These are phyloP conservation scores for Eucalyptus rudis DNA, from an alignment of 345 rosid species.

Conservation along the genomic window DNA sequence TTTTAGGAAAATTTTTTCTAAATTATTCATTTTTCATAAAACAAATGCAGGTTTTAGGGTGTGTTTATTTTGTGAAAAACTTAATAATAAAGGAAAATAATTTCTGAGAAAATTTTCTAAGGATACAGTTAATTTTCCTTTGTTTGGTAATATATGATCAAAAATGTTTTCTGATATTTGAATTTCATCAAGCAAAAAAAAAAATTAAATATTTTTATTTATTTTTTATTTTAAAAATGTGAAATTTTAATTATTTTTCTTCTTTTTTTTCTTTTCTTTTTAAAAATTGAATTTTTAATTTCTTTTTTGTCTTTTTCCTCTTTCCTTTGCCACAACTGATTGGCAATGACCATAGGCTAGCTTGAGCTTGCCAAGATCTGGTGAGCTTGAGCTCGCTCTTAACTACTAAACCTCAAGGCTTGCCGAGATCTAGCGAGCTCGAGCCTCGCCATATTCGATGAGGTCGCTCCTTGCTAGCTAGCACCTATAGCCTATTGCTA, in stretches of 20 bases:
- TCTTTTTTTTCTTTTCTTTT: too few relatives aligned
- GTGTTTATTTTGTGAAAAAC: rapidly evolving
- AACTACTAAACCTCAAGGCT: neutral
- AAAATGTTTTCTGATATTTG: too few relatives aligned
- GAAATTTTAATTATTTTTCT: too few relatives aligned
- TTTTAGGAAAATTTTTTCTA: too few relatives aligned
- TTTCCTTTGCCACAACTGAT: rapidly evolving
- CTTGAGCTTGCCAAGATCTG: neutral
- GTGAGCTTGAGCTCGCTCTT: rapidly evolving
- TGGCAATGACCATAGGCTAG: neutral
- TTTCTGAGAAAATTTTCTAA: rapidly evolving
- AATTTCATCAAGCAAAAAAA: rapidly evolving
- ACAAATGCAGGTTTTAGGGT: rapidly evolving
- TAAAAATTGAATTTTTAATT: too few relatives aligned
- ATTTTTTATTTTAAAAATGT: too few relatives aligned
- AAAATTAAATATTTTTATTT: too few relatives aligned
- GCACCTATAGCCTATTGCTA: too few relatives aligned
- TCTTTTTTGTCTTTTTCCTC: neutral
- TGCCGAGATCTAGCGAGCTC: rapidly evolving
- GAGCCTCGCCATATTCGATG: rapidly evolving
- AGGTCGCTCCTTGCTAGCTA: rapidly evolving
- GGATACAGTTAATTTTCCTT: rapidly evolving
- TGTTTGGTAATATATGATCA: rapidly evolving
- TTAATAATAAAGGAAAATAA: too few relatives aligned
- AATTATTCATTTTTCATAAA: too few relatives aligned